phyloP scores from a whole-genome alignment of 2,329 filamentous ascomycete species.

The Botrytis squamosa region DNA sequence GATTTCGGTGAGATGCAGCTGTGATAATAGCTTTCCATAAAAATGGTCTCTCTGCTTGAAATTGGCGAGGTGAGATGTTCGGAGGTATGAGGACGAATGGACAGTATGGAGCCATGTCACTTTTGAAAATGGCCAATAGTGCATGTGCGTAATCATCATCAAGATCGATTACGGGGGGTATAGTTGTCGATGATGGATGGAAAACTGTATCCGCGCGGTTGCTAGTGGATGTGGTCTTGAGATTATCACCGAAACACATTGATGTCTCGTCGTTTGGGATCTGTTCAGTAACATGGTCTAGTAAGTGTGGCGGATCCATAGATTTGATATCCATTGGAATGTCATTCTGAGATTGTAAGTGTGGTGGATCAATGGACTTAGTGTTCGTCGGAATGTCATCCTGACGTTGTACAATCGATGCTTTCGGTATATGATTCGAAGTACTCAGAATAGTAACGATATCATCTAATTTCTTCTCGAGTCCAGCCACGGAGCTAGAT shows the following conservation, averaged over 20 bases:
- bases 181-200: neutral
- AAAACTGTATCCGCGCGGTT: neutral
- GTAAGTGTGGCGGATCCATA: neutral
- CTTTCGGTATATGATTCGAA: slow-evolving; percentile 1
- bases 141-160: slow-evolving; percentile 14
- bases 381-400: neutral
- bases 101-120: slow-evolving; percentile 19
- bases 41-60: slow-evolving; percentile 24
- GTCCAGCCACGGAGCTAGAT: slow-evolving; percentile 22
- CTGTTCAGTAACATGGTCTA: neutral
- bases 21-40: slow-evolving; percentile 25
- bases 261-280: neutral
- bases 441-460: slow-evolving; percentile 23
- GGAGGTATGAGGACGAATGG: slow-evolving; percentile 27
- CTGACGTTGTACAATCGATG: neutral
- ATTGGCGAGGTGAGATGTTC: slow-evolving; percentile 17
- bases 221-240: neutral
- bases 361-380: neutral
- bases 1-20: slow-evolving; percentile 22
- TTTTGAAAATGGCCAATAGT: slow-evolving; percentile 23
- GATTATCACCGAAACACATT: neutral
- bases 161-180: slow-evolving; percentile 1
- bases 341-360: neutral
- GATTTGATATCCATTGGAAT: neutral
- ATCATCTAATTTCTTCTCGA: slow-evolving; percentile 27